phyloP scores from a whole-genome alignment of 23 red algal genomes.

The Gracilaria domingensis region DNA sequence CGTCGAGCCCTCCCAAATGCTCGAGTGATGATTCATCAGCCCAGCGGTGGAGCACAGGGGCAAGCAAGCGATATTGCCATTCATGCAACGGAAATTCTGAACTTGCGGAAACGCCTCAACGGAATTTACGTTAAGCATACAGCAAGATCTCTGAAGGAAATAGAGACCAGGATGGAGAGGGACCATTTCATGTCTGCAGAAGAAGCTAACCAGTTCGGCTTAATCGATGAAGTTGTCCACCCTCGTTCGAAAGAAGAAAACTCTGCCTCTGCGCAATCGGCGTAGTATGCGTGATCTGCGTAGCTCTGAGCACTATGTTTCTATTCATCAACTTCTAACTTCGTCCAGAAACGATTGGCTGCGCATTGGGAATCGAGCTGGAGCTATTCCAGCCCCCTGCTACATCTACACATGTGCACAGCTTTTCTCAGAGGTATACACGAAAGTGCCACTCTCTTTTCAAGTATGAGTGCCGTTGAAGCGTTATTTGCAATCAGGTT shows the following conservation, averaged over 20 bases:
- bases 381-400: neutral
- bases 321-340: neutral
- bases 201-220: conserved; percentile 90
- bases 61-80: conserved; percentile 98
- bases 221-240: conserved; percentile 95
- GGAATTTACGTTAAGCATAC: conserved; percentile 85
- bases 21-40: conserved; percentile 99
- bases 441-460: too few species aligned
- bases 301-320: neutral
- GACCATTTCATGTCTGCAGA: conserved; percentile 97
- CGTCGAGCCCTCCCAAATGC: conserved; percentile 89
- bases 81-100: conserved; percentile 95
- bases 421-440: neutral
- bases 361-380: neutral
- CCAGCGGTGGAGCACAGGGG: conserved; percentile 95
- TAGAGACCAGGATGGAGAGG: conserved; percentile 90
- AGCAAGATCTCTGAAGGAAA: conserved; percentile 62
- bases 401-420: neutral
- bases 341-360: neutral
- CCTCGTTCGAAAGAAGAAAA: conserved; percentile 36
- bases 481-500: too few species aligned
- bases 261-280: conserved; percentile 20
- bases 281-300: neutral
- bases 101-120: conserved; percentile 89
- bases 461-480: too few species aligned